phyloP scores from a whole-genome alignment of 805 yeast genomes.

The Saccharomycopsis vini region DNA sequence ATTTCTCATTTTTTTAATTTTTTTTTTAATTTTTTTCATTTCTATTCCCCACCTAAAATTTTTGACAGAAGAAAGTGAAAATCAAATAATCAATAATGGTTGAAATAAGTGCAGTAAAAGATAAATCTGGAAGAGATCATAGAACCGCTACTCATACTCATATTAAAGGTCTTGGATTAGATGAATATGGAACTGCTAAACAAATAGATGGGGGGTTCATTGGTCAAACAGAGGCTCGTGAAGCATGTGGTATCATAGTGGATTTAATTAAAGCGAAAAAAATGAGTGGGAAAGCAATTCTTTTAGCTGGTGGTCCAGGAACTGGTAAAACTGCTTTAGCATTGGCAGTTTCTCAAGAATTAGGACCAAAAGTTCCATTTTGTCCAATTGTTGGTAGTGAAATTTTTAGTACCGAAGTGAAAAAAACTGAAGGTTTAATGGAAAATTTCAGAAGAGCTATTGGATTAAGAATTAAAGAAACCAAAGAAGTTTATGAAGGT shows the following conservation, averaged over 20 bases:
- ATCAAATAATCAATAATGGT: conserved; percentile 16
- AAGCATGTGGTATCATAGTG: conserved; percentile 91
- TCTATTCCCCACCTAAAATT: too few species aligned
- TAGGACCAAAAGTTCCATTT: conserved; percentile 96
- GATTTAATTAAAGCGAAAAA: conserved; percentile 87
- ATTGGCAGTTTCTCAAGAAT: conserved; percentile 87
- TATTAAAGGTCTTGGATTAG: conserved; percentile 88
- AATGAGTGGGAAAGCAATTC: conserved; percentile 92
- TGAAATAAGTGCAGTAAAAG: conserved; percentile 29
- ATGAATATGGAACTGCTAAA: conserved; percentile 81
- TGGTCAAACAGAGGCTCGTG: conserved; percentile 65
- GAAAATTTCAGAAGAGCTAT: conserved; percentile 95
- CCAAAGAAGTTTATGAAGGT: conserved; percentile 96
- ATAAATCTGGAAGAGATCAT: conserved; percentile 47
- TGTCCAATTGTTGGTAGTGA: conserved; percentile 96
- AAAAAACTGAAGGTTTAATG: conserved; percentile 93
- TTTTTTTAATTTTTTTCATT: too few species aligned
- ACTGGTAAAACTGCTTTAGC: conserved; percentile 98
- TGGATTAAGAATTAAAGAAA: conserved; percentile 91
- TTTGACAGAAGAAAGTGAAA: too few species aligned
- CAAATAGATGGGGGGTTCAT: conserved; percentile 75
- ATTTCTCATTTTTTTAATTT: too few species aligned
- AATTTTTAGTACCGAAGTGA: conserved; percentile 89
- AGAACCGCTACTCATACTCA: conserved; percentile 96
- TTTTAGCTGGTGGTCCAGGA: conserved; percentile 96